Evolutionary conservation across 805 yeast genomes (phyloP).

Genomic region (Kodamaea sagamina): DNA sequence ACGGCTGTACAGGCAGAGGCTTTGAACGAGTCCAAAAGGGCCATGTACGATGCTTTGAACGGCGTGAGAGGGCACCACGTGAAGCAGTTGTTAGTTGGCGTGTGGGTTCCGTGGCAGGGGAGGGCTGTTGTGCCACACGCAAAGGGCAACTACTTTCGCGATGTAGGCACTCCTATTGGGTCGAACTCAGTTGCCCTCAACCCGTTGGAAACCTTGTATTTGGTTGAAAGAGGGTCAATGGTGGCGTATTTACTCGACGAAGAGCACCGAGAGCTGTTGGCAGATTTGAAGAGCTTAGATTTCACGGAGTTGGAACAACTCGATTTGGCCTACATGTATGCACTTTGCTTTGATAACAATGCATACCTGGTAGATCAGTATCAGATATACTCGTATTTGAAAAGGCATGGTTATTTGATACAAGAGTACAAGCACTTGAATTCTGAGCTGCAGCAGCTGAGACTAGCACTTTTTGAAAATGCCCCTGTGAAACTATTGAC

Average conservation of each 20-base stretch:
- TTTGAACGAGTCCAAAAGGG: slow-evolving; percentile 56
- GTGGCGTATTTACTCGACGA: slow-evolving; percentile 27
- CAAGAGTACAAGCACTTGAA: slow-evolving; percentile 19
- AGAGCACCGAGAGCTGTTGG: background rate
- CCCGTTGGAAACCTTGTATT: slow-evolving; percentile 71
- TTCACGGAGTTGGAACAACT: slow-evolving; percentile 35
- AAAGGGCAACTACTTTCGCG: slow-evolving; percentile 70
- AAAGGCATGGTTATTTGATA: slow-evolving; percentile 74
- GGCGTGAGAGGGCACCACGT: slow-evolving; percentile 48
- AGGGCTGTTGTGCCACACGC: slow-evolving; percentile 46
- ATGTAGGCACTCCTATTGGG: slow-evolving; percentile 59
- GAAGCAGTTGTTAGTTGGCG: slow-evolving; percentile 56
- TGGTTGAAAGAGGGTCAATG: slow-evolving; percentile 74
- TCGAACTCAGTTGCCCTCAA: slow-evolving; percentile 35
- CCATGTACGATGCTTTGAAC: slow-evolving; percentile 70
- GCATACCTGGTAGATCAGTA: slow-evolving; percentile 52
- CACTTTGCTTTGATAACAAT: slow-evolving; percentile 43
- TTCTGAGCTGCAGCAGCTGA: background rate
- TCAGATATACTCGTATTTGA: slow-evolving; percentile 71
- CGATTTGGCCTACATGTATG: slow-evolving; percentile 65
- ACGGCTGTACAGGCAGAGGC: slow-evolving; percentile 51
- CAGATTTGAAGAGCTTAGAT: background rate
- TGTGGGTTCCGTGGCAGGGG: slow-evolving; percentile 37
- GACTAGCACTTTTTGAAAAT: background rate
- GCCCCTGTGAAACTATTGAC: background rate